These are phyloP conservation scores for Trichoderma gamsii DNA, from an alignment of 495 filamentous ascomycete species.

Conservation along the genomic window DNA sequence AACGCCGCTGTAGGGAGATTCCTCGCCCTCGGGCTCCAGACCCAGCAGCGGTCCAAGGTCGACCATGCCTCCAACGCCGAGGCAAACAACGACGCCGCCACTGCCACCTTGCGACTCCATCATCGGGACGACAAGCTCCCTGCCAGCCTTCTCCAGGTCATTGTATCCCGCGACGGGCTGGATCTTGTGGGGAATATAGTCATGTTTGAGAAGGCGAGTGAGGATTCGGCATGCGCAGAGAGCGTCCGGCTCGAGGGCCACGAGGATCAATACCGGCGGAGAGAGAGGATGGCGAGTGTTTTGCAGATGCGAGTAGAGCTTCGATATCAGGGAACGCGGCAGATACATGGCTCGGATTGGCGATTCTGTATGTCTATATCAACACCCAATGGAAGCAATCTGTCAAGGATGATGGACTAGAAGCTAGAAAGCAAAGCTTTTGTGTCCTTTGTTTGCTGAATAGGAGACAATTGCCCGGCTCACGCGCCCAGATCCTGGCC, in stretches of 20 bases:
- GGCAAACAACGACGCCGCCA: conserved; percentile 82
- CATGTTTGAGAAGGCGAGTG: conserved; percentile 82
- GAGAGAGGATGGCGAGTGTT: conserved; percentile 74
- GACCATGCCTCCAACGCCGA: conserved; percentile 86
- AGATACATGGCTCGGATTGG: conserved; percentile 70
- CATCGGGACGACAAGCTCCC: conserved; percentile 75
- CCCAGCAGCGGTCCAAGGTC: conserved; percentile 72
- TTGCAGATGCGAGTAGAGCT: conserved; percentile 83
- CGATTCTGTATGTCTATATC: conserved; percentile 25
- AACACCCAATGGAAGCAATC: neutral
- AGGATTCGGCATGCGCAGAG: conserved; percentile 94
- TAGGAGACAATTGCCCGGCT: neutral
- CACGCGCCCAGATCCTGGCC: conserved; percentile 10
- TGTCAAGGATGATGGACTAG: conserved; percentile 1
- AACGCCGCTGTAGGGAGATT: conserved; percentile 59
- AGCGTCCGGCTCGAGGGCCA: conserved; percentile 89
- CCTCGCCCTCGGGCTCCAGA: conserved; percentile 52
- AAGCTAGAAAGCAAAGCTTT: neutral
- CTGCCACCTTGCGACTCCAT: conserved; percentile 69
- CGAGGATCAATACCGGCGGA: conserved; percentile 85
- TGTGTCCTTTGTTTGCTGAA: neutral
- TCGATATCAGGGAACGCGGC: conserved; percentile 78
- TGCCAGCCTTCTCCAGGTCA: conserved; percentile 72
- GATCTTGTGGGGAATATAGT: conserved; percentile 98
- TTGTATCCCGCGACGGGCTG: conserved; percentile 89